Evolutionary conservation across 768 basidiomycete species (phyloP).

Genomic region (Paxillus rubicundulus): DNA sequence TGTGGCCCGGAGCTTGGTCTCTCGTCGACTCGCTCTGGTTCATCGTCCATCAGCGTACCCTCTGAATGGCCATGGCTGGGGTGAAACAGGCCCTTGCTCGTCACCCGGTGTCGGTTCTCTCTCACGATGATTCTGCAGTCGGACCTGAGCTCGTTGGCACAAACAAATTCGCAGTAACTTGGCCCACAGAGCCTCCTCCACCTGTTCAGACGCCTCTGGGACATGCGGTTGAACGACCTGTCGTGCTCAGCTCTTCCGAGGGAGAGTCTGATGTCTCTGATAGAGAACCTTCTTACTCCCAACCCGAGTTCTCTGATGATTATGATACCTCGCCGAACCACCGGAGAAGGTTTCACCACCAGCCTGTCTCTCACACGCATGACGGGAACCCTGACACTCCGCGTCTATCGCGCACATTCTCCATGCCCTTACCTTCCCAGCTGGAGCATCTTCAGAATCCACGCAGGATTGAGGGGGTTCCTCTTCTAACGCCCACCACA

Average conservation of each 20-base stretch:
- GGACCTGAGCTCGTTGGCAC: slow-evolving; percentile 45
- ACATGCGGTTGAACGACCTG: slow-evolving; percentile 37
- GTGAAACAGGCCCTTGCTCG: slow-evolving; percentile 45
- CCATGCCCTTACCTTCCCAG: slow-evolving; percentile 77
- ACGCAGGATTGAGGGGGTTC: slow-evolving; percentile 32
- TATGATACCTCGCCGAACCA: slow-evolving; percentile 24
- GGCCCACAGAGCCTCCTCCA: slow-evolving; percentile 47
- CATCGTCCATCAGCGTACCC: background rate
- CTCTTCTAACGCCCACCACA: slow-evolving; percentile 15
- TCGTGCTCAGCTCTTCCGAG: slow-evolving; percentile 47
- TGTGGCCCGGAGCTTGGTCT: slow-evolving; percentile 14
- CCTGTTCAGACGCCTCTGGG: slow-evolving; percentile 35
- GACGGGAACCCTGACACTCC: slow-evolving; percentile 38
- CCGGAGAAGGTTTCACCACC: slow-evolving; percentile 27
- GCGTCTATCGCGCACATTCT: slow-evolving; percentile 72
- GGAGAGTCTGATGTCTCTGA: slow-evolving; percentile 52
- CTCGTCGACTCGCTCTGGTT: slow-evolving; percentile 8
- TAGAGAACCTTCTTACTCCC: slow-evolving; percentile 34
- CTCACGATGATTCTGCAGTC: slow-evolving; percentile 41
- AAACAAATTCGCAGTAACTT: slow-evolving; percentile 61
- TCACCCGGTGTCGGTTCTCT: slow-evolving; percentile 39
- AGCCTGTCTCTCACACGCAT: slow-evolving; percentile 12
- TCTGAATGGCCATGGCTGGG: slow-evolving; percentile 25
- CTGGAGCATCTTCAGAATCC: slow-evolving; percentile 77
- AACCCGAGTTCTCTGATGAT: slow-evolving; percentile 32